Evolutionary conservation across 176 grass and related monocot species (phyloP).

Genomic region (Cenchrus fungigraminus): DNA sequence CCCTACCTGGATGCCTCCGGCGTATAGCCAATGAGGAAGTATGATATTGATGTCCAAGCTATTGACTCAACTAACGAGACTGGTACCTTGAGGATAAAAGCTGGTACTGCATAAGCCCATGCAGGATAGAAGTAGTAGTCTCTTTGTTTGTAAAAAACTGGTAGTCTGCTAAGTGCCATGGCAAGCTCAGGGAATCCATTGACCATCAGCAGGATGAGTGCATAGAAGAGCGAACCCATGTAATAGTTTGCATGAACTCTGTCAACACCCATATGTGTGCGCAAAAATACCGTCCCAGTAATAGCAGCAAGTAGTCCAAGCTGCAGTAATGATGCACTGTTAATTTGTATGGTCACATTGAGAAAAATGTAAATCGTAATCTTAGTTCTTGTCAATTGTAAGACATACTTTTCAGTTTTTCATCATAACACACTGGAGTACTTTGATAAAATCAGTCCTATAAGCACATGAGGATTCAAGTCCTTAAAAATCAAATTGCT

Average conservation of each 20-base stretch:
- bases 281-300: conserved; percentile 72
- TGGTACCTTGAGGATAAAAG: conserved; percentile 71
- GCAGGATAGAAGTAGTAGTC: conserved; percentile 81
- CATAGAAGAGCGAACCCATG: conserved; percentile 80
- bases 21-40: conserved; percentile 85
- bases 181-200: conserved; percentile 81
- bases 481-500: not conserved
- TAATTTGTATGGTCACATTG: not conserved
- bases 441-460: not conserved
- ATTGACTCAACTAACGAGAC: conserved; percentile 71
- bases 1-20: conserved; percentile 67
- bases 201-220: conserved; percentile 63
- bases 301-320: conserved; percentile 57
- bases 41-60: conserved; percentile 79
- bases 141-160: conserved; percentile 85
- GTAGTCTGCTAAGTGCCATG: conserved; percentile 66
- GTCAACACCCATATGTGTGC: conserved; percentile 59
- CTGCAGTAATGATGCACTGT: conserved; percentile 43
- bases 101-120: conserved; percentile 86
- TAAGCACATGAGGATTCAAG: not conserved
- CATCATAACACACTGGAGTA: not conserved
- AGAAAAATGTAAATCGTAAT: not conserved
- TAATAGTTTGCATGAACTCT: conserved; percentile 66
- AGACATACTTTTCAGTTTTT: not conserved
- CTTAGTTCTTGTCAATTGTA: not conserved